Percentiles rank a stretch among this genome's conserved stretches.
Conservation (phyloP, 2,329 filamentous ascomycete species). For the Geosmithia morbida region DNA sequence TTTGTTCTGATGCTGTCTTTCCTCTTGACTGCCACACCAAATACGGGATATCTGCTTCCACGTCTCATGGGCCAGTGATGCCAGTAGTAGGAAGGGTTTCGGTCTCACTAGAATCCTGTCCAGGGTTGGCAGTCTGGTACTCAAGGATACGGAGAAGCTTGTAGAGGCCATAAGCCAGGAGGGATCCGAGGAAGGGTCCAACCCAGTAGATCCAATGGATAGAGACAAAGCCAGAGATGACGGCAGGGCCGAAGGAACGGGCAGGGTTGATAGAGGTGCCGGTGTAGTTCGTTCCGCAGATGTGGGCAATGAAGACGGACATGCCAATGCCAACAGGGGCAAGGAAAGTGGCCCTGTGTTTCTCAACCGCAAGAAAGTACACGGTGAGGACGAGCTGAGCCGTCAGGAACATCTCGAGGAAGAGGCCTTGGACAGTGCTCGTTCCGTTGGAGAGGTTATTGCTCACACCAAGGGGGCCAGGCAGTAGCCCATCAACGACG, state of each 20-base stretch:
- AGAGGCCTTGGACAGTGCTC: constrained; percentile 38
- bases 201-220: constrained; percentile 38
- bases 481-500: constrained; percentile 38
- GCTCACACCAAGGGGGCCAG: constrained; percentile 31
- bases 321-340: constrained; percentile 57
- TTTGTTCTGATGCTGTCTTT: too few species aligned
- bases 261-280: constrained; percentile 29
- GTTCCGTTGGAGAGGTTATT: constrained; percentile 36
- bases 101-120: constrained; percentile 19
- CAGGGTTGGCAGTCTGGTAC: constrained; percentile 29
- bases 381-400: constrained; percentile 44
- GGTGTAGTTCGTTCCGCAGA: constrained; percentile 21
- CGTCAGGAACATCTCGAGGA: constrained; percentile 50
- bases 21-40: neutral
- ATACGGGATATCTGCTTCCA: neutral
- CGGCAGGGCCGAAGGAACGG: constrained; percentile 29
- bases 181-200: constrained; percentile 28
- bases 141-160: constrained; percentile 29
- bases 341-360: constrained; percentile 53
- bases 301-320: constrained; percentile 42
- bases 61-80: neutral
- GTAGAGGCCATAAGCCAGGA: constrained; percentile 30
- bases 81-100: neutral
- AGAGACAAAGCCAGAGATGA: constrained; percentile 19
- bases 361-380: constrained; percentile 53